phyloP scores from a whole-genome alignment of 768 basidiomycete genomes.

The Psilocybe sp. region DNA sequence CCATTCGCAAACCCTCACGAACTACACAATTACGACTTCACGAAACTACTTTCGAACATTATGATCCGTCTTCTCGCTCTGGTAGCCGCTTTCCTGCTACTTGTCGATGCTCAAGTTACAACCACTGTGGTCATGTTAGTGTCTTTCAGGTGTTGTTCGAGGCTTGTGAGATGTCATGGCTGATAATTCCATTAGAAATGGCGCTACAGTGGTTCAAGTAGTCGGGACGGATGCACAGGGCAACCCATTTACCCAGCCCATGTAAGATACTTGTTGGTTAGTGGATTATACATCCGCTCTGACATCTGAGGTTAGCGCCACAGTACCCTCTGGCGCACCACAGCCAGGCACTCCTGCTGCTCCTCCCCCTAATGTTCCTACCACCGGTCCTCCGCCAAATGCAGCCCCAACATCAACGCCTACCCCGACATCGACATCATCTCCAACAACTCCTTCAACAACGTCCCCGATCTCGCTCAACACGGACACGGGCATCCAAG shows the following conservation, averaged over 20 bases:
- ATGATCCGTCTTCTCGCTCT: conserved; percentile 16
- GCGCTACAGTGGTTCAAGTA: too few relatives aligned
- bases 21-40: too few relatives aligned
- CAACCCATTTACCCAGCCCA: too few relatives aligned
- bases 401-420: conserved; percentile 18
- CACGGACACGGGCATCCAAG: conserved; percentile 26
- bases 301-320: not conserved
- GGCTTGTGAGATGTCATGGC: not conserved
- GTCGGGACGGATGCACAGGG: too few relatives aligned
- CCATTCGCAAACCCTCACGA: too few relatives aligned
- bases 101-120: conserved; percentile 37
- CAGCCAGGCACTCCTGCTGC: conserved; percentile 20
- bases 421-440: conserved; percentile 12
- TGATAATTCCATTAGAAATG: too few relatives aligned
- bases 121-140: conserved; percentile 43
- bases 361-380: conserved; percentile 18
- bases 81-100: conserved; percentile 16
- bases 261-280: too few relatives aligned
- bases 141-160: not conserved
- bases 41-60: conserved; percentile 1
- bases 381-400: too few relatives aligned
- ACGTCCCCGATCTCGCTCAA: not conserved
- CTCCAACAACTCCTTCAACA: conserved; percentile 18
- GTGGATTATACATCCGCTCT: too few relatives aligned
- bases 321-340: conserved; percentile 8